A percentile compares a stretch with the other conserved stretches of the same genome.
phyloP scores from a whole-genome alignment of 179 eudicot genomes.

The Nepenthes alata region DNA sequence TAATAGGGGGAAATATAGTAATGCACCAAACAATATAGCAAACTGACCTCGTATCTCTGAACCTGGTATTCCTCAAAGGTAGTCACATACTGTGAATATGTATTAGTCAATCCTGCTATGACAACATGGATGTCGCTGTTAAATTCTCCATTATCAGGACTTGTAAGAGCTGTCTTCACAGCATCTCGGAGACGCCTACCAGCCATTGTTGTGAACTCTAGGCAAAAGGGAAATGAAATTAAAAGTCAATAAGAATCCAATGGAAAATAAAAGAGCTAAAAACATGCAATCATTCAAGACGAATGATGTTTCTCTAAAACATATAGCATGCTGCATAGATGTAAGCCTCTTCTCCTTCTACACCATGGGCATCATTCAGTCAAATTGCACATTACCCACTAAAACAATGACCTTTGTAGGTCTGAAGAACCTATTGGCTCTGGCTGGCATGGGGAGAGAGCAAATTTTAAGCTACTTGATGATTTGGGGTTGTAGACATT shows the following conservation, averaged over 20 bases:
- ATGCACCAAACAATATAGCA: neutral
- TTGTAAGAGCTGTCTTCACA: conserved; percentile 45
- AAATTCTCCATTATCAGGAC: conserved; percentile 36
- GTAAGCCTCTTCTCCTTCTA: too few relatives aligned
- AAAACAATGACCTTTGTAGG: too few relatives aligned
- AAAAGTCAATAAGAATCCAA: neutral
- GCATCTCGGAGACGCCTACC: conserved; percentile 98
- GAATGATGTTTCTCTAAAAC: too few relatives aligned
- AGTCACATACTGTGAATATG: conserved; percentile 91
- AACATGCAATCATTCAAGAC: too few relatives aligned
- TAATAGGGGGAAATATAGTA: neutral
- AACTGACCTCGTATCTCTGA: conserved; percentile 91
- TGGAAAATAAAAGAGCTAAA: neutral
- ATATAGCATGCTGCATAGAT: too few relatives aligned
- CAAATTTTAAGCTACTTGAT: too few relatives aligned
- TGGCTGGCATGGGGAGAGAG: too few relatives aligned
- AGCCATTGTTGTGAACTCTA: conserved; percentile 97
- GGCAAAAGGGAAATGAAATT: neutral
- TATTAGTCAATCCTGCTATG: conserved; percentile 86
- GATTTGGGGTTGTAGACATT: too few relatives aligned
- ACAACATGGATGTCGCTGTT: conserved; percentile 53
- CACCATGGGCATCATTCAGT: too few relatives aligned
- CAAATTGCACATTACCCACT: too few relatives aligned
- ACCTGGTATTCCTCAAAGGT: conserved; percentile 84
- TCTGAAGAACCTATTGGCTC: too few relatives aligned